A percentile compares a stretch with the other conserved stretches of the same genome.
Evolutionary conservation across 2,329 filamentous ascomycete genomes (phyloP).

Genomic region (Claviceps sp.): DNA sequence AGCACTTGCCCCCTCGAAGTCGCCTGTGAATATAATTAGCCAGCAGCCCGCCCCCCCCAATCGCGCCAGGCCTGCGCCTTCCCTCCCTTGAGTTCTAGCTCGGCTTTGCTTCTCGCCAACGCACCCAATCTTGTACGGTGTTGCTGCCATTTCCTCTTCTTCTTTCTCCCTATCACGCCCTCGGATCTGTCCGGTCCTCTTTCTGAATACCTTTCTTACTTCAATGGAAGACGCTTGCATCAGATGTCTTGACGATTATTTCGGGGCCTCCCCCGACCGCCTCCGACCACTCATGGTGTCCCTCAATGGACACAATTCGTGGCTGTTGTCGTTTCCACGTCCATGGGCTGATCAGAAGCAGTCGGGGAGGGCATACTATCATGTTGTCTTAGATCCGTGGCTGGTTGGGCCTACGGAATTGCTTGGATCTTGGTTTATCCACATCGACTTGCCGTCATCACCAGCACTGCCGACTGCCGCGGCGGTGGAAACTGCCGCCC

Average conservation of each 20-base stretch:
- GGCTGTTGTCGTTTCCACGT: constrained; percentile 20
- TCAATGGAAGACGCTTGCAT: constrained; percentile 7
- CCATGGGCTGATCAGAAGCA: constrained; percentile 11
- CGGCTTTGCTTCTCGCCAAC: neutral
- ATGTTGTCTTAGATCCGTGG: constrained; percentile 22
- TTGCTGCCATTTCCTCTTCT: neutral
- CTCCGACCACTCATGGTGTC: constrained; percentile 16
- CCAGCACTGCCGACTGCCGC: constrained; percentile 5
- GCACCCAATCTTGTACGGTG: neutral
- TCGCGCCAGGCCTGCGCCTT: neutral
- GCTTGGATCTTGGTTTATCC: constrained; percentile 11
- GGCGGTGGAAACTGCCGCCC: constrained; percentile 5
- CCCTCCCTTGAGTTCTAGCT: neutral
- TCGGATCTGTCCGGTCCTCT: neutral
- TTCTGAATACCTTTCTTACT: neutral
- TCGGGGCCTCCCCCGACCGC: constrained; percentile 5
- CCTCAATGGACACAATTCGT: constrained; percentile 22
- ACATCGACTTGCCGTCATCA: constrained; percentile 8
- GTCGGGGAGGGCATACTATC: constrained; percentile 15
- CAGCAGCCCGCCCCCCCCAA: neutral
- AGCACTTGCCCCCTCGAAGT: neutral
- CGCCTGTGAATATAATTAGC: neutral
- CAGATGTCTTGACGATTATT: constrained; percentile 8
- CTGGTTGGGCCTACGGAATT: constrained; percentile 14
- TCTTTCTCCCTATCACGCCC: neutral